These are phyloP conservation scores for Lipomyces chichibuensis DNA, from an alignment of 805 yeast species.

Conservation along the genomic window DNA sequence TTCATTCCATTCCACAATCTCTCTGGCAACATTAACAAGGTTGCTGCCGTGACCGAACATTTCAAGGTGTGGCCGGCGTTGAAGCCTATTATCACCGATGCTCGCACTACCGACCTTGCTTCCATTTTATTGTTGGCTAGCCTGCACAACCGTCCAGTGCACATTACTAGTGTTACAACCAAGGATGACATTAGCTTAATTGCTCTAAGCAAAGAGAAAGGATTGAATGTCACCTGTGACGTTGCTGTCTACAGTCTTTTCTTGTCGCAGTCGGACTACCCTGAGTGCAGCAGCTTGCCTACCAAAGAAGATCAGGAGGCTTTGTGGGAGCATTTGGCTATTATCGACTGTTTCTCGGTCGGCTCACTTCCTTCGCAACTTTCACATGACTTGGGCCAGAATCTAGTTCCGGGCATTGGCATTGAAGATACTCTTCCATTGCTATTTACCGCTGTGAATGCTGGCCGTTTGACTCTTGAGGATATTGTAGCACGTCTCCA, in stretches of 20 bases:
- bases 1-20: conserved; percentile 79
- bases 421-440: conserved; percentile 80
- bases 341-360: conserved; percentile 83
- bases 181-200: conserved; percentile 82
- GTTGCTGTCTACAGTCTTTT: conserved; percentile 80
- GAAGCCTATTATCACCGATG: conserved; percentile 90
- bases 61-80: conserved; percentile 79
- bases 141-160: conserved; percentile 79
- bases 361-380: conserved; percentile 77
- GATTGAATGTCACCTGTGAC: conserved; percentile 84
- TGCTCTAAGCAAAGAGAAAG: conserved; percentile 80
- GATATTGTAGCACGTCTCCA: conserved; percentile 76
- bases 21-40: conserved; percentile 58
- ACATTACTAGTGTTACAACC: conserved; percentile 81
- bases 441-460: conserved; percentile 75
- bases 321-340: conserved; percentile 73
- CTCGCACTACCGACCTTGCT: conserved; percentile 89
- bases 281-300: conserved; percentile 74
- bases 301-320: conserved; percentile 77
- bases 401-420: conserved; percentile 72
- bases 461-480: conserved; percentile 68
- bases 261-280: conserved; percentile 65
- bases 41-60: conserved; percentile 77
- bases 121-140: conserved; percentile 87
- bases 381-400: conserved; percentile 65